Percentiles rank a stretch among this genome's conserved stretches.
Evolutionary conservation across 2,329 filamentous ascomycete genomes (phyloP).

Genomic region (Hypoxylon sp.): DNA sequence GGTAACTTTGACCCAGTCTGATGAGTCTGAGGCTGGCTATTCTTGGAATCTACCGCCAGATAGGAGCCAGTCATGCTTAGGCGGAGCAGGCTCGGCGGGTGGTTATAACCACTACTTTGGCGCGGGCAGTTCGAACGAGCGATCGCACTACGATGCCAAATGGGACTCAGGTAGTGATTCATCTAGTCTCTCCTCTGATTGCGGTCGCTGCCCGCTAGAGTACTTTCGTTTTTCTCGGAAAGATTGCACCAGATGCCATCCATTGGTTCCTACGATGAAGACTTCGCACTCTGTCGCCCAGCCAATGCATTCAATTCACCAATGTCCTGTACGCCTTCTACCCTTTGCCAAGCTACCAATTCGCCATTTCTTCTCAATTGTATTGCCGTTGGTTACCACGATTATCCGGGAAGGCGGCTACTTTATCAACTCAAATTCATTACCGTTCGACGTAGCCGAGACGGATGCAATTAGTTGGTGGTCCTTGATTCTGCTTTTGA

Average conservation of each 20-base stretch:
- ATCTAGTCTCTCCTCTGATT: conserved; percentile 9
- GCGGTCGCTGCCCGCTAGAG: conserved; percentile 8
- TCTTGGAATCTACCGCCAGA: conserved; percentile 39
- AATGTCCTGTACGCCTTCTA: conserved; percentile 27
- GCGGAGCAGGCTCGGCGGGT: conserved; percentile 34
- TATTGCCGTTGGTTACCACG: conserved; percentile 34
- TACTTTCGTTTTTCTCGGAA: conserved; percentile 1
- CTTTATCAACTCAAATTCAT: conserved; percentile 1
- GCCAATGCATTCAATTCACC: conserved; percentile 1
- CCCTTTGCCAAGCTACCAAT: conserved; percentile 27
- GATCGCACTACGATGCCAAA: conserved; percentile 27
- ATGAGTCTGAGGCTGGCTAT: conserved; percentile 49
- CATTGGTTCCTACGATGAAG: conserved; percentile 6
- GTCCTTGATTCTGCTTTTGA: conserved; percentile 33
- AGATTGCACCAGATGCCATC: conserved; percentile 9
- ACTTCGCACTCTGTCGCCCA: not conserved
- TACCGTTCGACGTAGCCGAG: not conserved
- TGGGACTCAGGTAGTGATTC: conserved; percentile 35
- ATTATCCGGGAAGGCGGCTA: conserved; percentile 32
- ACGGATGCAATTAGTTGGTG: conserved; percentile 25
- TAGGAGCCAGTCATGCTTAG: conserved; percentile 36
- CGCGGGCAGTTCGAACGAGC: conserved; percentile 30
- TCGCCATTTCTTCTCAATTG: conserved; percentile 30
- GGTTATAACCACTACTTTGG: conserved; percentile 24
- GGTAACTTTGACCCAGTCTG: conserved; percentile 45